Evolutionary conservation across 148 eudicot genomes (phyloP).

Genomic region (Tetragonia tetragonoides): DNA sequence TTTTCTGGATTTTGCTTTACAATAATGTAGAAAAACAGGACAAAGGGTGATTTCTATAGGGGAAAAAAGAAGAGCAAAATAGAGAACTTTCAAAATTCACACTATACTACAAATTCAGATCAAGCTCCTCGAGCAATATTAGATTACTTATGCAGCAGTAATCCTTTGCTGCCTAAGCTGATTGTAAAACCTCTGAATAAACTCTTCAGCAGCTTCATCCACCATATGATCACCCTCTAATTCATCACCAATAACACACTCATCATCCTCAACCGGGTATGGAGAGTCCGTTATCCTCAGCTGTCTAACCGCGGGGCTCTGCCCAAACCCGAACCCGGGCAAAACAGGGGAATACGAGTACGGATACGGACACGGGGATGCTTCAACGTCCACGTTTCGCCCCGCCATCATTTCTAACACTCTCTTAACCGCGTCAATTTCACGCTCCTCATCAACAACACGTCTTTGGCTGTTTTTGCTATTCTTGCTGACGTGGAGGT

Average conservation of each 20-base stretch:
- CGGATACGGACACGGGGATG: neutral
- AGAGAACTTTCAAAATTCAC: neutral
- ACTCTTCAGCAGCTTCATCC: conserved; percentile 76
- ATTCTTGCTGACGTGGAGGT: conserved; percentile 5
- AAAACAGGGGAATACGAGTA: conserved; percentile 39
- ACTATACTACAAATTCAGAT: conserved; percentile 8
- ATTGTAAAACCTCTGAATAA: conserved; percentile 59
- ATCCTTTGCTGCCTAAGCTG: conserved; percentile 52
- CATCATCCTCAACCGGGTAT: conserved; percentile 34
- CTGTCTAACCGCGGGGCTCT: conserved; percentile 59
- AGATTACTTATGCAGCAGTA: conserved; percentile 5
- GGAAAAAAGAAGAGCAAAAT: neutral
- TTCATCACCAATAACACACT: neutral
- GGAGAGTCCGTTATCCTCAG: conserved; percentile 84
- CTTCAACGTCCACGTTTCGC: conserved; percentile 14
- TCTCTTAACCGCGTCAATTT: conserved; percentile 27
- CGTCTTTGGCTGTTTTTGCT: neutral
- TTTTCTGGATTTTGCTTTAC: neutral
- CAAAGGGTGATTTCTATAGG: neutral
- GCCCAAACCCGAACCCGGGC: conserved; percentile 54
- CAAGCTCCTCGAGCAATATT: too few relatives aligned
- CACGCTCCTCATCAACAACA: conserved; percentile 4
- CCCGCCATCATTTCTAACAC: conserved; percentile 39
- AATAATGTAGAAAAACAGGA: neutral
- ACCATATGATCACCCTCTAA: conserved; percentile 37